These are phyloP conservation scores for Tetrahymena borealis DNA, from an alignment of 73 alveolate species.

Conservation along the genomic window DNA sequence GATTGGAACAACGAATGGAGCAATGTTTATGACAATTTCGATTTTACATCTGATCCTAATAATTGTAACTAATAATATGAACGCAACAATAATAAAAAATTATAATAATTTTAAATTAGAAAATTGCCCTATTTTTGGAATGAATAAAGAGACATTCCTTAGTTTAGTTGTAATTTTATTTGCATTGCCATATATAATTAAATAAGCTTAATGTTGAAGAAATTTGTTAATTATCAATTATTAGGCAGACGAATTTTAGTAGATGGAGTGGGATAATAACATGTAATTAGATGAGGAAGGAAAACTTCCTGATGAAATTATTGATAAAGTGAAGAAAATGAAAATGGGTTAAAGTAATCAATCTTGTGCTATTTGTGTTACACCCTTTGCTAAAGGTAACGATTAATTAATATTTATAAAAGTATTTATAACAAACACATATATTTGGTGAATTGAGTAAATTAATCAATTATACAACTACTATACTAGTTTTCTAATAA, in stretches of 20 bases:
- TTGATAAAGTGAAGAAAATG: background rate
- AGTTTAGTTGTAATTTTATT: background rate
- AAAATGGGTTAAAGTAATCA: background rate
- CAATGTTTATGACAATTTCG: constrained; percentile 18
- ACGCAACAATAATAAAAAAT: background rate
- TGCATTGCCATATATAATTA: too few relatives aligned
- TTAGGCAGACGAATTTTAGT: background rate
- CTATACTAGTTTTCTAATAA: too few relatives aligned
- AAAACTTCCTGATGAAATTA: background rate
- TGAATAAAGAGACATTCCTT: constrained; percentile 16
- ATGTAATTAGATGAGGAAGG: background rate
- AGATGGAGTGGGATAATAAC: background rate
- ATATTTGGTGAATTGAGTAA: too few relatives aligned
- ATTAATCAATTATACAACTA: too few relatives aligned
- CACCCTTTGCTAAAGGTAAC: background rate
- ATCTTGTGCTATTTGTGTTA: background rate
- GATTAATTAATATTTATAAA: background rate
- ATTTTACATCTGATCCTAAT: background rate
- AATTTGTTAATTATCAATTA: background rate
- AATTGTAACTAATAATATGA: background rate
- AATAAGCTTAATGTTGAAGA: background rate
- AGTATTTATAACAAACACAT: background rate
- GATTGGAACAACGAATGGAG: constrained; percentile 84
- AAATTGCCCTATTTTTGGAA: constrained; percentile 33
- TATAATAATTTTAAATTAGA: background rate